Evolutionary conservation across 192 early-diverging fungal genomes (phyloP).

Genomic region (Paraglomus occultum): DNA sequence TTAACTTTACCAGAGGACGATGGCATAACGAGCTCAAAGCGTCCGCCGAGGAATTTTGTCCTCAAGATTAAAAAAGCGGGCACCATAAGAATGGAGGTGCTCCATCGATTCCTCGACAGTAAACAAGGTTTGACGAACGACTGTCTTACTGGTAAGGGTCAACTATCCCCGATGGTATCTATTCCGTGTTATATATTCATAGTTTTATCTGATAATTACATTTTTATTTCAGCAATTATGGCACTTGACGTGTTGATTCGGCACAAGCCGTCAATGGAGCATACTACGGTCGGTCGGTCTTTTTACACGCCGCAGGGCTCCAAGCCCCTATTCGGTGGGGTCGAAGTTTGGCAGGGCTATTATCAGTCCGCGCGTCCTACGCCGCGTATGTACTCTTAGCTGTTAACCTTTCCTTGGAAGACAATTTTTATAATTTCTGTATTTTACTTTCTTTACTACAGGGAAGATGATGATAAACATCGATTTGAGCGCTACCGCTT

Average conservation of each 20-base stretch:
- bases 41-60: constrained; percentile 56
- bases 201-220: neutral
- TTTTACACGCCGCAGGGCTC: constrained; percentile 82
- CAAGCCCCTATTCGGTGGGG: constrained; percentile 58
- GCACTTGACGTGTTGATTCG: constrained; percentile 82
- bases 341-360: constrained; percentile 92
- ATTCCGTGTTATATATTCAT: constrained; percentile 5
- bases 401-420: neutral
- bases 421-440: constrained; percentile 10
- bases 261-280: constrained; percentile 75
- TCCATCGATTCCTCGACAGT: constrained; percentile 51
- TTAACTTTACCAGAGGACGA: constrained; percentile 46
- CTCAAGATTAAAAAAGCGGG: constrained; percentile 64
- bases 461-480: constrained; percentile 68
- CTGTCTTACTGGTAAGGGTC: constrained; percentile 37
- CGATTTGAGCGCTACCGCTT: constrained; percentile 69
- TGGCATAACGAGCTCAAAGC: constrained; percentile 28
- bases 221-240: constrained; percentile 50
- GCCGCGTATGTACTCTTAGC: constrained; percentile 41
- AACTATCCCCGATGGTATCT: neutral
- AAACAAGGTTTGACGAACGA: constrained; percentile 41
- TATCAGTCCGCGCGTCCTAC: constrained; percentile 85
- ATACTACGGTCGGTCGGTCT: constrained; percentile 80
- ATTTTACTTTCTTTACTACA: constrained; percentile 18
- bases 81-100: constrained; percentile 64